These are phyloP conservation scores for Erodium texanum DNA, from an alignment of 441 rosid genomes.

Conservation along the genomic window DNA sequence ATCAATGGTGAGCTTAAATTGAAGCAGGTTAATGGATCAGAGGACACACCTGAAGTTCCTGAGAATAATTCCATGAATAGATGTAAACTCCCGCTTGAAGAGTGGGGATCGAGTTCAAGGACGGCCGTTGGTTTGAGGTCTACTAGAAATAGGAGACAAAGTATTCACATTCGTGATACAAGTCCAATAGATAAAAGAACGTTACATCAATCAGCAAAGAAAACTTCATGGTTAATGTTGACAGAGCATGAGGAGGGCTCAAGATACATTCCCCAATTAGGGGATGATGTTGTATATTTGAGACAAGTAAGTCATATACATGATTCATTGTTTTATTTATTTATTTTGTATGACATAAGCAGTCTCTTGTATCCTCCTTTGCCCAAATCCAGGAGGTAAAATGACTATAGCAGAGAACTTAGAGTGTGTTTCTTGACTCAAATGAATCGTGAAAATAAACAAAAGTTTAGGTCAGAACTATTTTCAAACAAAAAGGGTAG, in stretches of 20 bases:
- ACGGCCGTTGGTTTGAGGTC: constrained; percentile 65
- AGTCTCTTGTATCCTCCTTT: too few relatives aligned
- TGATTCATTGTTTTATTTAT: constrained; percentile 13
- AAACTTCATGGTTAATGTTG: constrained; percentile 77
- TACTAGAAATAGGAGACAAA: constrained; percentile 74
- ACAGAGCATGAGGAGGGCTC: constrained; percentile 80
- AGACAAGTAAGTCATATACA: constrained; percentile 59
- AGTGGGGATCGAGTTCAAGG: constrained; percentile 63
- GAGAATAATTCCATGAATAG: constrained; percentile 26
- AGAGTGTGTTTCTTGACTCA: too few relatives aligned
- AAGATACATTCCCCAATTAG: constrained; percentile 85
- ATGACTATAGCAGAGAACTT: too few relatives aligned
- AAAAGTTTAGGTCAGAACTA: too few relatives aligned
- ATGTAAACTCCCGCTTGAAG: constrained; percentile 44
- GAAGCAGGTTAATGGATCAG: constrained; percentile 32
- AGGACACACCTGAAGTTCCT: constrained; percentile 23
- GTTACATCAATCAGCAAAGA: constrained; percentile 43
- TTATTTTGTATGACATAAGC: constrained; percentile 5
- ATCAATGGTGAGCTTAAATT: constrained; percentile 15
- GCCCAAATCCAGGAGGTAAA: too few relatives aligned
- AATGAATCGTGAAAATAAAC: too few relatives aligned
- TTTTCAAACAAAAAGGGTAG: too few relatives aligned
- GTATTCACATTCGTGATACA: constrained; percentile 44
- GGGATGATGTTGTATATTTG: constrained; percentile 80
- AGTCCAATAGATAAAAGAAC: constrained; percentile 46